These are phyloP conservation scores for Leucocoprinus leucothites DNA, from an alignment of 768 basidiomycete species.

Conservation along the genomic window DNA sequence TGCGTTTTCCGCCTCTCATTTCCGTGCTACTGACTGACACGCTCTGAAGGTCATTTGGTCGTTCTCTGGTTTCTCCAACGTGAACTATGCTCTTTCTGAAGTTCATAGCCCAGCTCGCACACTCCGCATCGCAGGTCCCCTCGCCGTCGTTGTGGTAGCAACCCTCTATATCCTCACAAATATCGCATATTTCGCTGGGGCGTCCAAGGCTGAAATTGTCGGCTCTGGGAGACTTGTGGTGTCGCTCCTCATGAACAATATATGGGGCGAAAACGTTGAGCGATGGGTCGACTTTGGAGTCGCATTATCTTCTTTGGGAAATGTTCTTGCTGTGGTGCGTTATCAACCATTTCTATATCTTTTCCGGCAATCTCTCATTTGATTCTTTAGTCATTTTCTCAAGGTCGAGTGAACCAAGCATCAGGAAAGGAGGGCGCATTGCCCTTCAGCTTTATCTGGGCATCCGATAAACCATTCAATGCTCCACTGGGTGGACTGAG, in stretches of 20 bases:
- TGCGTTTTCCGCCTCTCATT: constrained; percentile 10
- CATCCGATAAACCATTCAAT: constrained; percentile 53
- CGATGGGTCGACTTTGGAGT: constrained; percentile 28
- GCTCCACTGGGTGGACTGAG: constrained; percentile 52
- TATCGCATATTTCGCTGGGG: constrained; percentile 58
- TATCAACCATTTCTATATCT: constrained; percentile 15
- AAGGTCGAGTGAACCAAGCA: constrained; percentile 49
- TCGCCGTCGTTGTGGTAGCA: constrained; percentile 45
- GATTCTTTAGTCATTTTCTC: constrained; percentile 15
- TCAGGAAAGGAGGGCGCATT: constrained; percentile 54
- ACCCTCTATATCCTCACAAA: constrained; percentile 50
- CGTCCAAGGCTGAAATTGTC: constrained; percentile 51
- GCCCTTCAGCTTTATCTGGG: constrained; percentile 53
- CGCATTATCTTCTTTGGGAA: constrained; percentile 50
- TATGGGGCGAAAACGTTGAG: constrained; percentile 47
- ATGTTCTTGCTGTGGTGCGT: constrained; percentile 42
- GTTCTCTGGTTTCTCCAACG: constrained; percentile 53
- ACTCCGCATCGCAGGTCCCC: constrained; percentile 50
- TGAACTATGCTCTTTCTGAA: constrained; percentile 59
- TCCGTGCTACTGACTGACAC: background rate
- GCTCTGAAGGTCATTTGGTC: constrained; percentile 33
- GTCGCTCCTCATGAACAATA: constrained; percentile 52
- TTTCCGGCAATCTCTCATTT: background rate
- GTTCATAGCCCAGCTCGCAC: constrained; percentile 51
- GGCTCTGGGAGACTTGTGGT: constrained; percentile 49